A percentile compares a stretch with the other conserved stretches of the same genome.
phyloP scores from a whole-genome alignment of 2,329 filamentous ascomycete genomes.

The Sarocladiaceae sp. region DNA sequence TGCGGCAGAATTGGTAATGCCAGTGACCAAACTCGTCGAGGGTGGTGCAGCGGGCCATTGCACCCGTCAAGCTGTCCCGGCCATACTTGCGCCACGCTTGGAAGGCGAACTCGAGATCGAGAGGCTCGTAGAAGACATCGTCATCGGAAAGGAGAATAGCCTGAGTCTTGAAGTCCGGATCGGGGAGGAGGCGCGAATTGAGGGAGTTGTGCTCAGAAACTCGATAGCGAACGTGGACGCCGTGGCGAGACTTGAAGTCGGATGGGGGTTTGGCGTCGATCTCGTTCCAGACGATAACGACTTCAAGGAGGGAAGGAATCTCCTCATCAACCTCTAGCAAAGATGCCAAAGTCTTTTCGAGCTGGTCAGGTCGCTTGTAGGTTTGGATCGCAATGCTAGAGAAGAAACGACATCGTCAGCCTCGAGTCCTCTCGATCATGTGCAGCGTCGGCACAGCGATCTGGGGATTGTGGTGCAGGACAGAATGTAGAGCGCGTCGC shows the following conservation, averaged over 20 bases:
- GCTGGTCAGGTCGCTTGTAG: slow-evolving; percentile 28
- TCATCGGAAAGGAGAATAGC: slow-evolving; percentile 34
- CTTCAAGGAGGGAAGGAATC: slow-evolving; percentile 29
- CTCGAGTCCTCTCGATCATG: background rate
- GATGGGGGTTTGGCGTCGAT: slow-evolving; percentile 22
- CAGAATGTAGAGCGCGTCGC: no score
- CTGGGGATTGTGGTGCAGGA: no score
- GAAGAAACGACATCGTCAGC: background rate
- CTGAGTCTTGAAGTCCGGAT: slow-evolving; percentile 29
- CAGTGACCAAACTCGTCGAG: slow-evolving; percentile 19
- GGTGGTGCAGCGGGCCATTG: slow-evolving; percentile 28
- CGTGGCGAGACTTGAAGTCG: slow-evolving; percentile 21
- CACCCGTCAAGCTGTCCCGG: slow-evolving; percentile 26
- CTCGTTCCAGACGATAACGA: slow-evolving; percentile 34
- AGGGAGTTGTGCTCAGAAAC: slow-evolving; percentile 26
- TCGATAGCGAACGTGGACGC: slow-evolving; percentile 28
- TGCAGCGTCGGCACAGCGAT: no score
- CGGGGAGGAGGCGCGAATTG: slow-evolving; percentile 31
- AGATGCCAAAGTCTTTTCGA: slow-evolving; percentile 22
- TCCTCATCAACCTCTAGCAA: slow-evolving; percentile 19
- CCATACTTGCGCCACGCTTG: slow-evolving; percentile 34
- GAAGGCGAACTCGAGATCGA: slow-evolving; percentile 33
- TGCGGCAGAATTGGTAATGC: slow-evolving; percentile 26
- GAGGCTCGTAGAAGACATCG: slow-evolving; percentile 31
- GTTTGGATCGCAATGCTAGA: slow-evolving; percentile 31